Conservation (phyloP, 2,329 filamentous ascomycete genomes). For the Immersiporthe knoxdaviesiana region DNA sequence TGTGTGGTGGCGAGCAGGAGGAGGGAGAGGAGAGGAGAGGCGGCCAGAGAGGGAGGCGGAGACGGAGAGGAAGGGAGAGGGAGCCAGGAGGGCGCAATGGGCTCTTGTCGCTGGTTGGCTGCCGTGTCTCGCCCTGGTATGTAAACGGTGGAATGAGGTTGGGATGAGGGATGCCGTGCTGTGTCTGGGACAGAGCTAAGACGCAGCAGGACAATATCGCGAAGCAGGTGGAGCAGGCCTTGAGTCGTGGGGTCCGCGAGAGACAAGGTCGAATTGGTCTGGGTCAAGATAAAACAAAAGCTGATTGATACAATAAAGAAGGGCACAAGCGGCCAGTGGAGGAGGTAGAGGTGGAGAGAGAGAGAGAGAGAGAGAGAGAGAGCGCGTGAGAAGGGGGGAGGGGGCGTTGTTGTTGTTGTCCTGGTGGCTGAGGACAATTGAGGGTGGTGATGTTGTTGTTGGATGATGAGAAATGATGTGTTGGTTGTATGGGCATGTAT, state of each 20-base stretch:
- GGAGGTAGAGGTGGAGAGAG: neutral
- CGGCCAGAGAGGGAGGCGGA: neutral
- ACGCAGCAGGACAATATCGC: slow-evolving; percentile 15
- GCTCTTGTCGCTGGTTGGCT: neutral
- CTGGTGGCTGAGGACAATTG: neutral
- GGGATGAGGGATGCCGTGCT: slow-evolving; percentile 6
- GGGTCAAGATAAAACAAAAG: neutral
- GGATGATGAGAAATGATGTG: neutral
- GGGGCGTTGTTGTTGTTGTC: no score
- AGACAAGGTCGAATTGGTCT: neutral
- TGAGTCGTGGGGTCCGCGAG: slow-evolving; percentile 8
- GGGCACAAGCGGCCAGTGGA: neutral
- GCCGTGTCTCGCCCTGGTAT: neutral
- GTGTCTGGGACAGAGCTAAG: slow-evolving; percentile 10
- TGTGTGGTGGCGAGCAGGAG: neutral
- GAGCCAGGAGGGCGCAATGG: neutral
- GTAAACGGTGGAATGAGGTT: neutral
- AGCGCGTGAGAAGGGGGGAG: no score
- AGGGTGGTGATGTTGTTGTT: neutral
- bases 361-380: neutral
- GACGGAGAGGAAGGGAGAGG: no score
- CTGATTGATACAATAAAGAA: neutral
- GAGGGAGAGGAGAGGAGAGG: neutral
- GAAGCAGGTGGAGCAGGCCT: slow-evolving; percentile 14
- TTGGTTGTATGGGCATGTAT: slow-evolving; percentile 1